Percentiles rank a stretch among this genome's conserved stretches.
These are phyloP conservation scores for Podaxis mareebaensis DNA, from an alignment of 768 basidiomycete species.

Conservation along the genomic window DNA sequence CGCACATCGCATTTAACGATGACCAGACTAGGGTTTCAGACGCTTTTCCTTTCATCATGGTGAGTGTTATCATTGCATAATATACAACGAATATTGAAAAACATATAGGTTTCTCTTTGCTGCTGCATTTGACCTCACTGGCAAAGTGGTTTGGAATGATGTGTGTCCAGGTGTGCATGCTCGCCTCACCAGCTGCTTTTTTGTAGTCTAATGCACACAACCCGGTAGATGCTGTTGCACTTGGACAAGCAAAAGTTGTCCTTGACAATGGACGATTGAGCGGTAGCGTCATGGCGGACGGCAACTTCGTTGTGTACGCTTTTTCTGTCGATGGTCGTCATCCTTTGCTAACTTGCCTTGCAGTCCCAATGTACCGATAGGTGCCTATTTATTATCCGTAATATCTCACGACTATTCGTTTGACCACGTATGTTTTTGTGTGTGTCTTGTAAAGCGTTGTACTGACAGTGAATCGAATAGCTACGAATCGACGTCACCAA, in stretches of 20 bases:
- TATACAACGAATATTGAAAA: background rate
- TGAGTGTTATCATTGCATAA: conserved; percentile 14
- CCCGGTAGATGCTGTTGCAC: conserved; percentile 30
- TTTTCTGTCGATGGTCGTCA: background rate
- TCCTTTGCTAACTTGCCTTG: conserved; percentile 4
- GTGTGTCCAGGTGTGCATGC: conserved; percentile 57
- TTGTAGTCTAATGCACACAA: background rate
- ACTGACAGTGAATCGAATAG: conserved; percentile 35
- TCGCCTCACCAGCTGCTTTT: background rate
- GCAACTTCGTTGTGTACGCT: conserved; percentile 68
- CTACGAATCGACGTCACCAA: conserved; percentile 66
- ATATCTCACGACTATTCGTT: conserved; percentile 66
- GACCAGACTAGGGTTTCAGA: conserved; percentile 24
- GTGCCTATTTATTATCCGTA: conserved; percentile 71
- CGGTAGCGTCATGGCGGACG: conserved; percentile 56
- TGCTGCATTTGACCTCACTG: conserved; percentile 55
- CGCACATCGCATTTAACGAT: conserved; percentile 8
- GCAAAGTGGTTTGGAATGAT: conserved; percentile 72
- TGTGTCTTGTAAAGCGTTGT: background rate
- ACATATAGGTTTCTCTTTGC: conserved; percentile 30
- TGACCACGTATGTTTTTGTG: conserved; percentile 53
- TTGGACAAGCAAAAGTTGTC: conserved; percentile 59
- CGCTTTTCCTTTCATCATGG: conserved; percentile 31
- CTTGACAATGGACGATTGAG: conserved; percentile 59
- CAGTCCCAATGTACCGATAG: conserved; percentile 68